Base-by-base conservation (phyloP, 331 rosid species). In the Malus hybrid region DNA sequence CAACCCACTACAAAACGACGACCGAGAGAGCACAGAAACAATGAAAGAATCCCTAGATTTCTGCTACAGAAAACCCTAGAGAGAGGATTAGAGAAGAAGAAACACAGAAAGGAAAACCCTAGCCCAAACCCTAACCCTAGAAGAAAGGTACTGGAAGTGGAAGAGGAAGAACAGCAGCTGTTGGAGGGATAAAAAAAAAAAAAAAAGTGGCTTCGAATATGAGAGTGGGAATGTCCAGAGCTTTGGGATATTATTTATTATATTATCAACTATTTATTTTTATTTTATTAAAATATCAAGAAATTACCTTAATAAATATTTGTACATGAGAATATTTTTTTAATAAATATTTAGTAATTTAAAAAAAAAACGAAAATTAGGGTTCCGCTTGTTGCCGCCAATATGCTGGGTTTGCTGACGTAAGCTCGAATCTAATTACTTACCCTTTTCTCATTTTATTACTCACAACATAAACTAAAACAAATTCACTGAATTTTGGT, bases 81-180 rank as follows among this genome's bases (percentile, higher is more conserved):
- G 6, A 76, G 75, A 57, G 56, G 56, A 50, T 50, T 50, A 34
- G 28, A 1, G 67, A 76, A 48, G 6, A 60, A 24, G 69, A 52
- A 15, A 32, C 19, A 57, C 62, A 67, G 13, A 60, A 29, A 61
- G 69, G 59, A 22, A 74, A 87, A 79, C 85, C 88, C 88, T 48
- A 69, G 14, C 73, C 68, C 76, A 69, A 88, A 80, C 88, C 85
- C 88, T 80, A 89, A 78, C 78, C 83, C 85, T 76, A 84, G 86
- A 69, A 9, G 73, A 81, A 54, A 71, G 81, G 84, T 78, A 56
- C 50, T 68, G 3, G 32, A 31, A 31, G 46, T 39, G 77, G 73
- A 70, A 65, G 71, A 33, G 24, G 70, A 44, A 69, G 36, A 60
- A 33, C 67, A 55, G 70, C 18, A 13, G 72, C 71, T 5, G 69